Evolutionary conservation across 768 basidiomycete genomes (phyloP).

Genomic region (Amanita rimosa): DNA sequence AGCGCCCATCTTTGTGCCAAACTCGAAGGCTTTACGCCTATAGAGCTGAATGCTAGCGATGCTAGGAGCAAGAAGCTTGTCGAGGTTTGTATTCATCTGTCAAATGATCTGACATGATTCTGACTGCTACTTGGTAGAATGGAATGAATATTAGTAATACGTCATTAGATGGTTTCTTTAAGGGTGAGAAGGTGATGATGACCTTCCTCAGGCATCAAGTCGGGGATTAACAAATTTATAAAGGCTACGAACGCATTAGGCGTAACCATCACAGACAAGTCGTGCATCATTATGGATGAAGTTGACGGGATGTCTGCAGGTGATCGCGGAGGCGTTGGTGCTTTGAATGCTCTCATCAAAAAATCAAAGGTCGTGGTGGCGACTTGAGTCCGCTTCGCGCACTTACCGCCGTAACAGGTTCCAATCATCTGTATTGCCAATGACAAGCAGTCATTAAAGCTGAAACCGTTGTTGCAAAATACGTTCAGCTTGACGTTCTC

Average conservation of each 20-base stretch:
- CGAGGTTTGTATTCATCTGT: conserved; percentile 42
- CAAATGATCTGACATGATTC: neutral
- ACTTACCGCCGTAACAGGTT: conserved; percentile 37
- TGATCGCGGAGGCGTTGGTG: conserved; percentile 93
- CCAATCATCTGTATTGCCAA: conserved; percentile 98
- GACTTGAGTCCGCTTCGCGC: neutral
- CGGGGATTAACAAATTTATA: neutral
- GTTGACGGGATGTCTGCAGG: conserved; percentile 99
- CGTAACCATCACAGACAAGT: conserved; percentile 62
- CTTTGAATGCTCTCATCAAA: conserved; percentile 83
- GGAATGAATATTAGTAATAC: conserved; percentile 86
- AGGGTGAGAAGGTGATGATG: conserved; percentile 35
- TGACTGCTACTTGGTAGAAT: conserved; percentile 33
- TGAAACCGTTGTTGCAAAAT: conserved; percentile 71
- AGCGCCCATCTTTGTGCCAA: conserved; percentile 89
- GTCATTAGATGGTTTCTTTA: conserved; percentile 81
- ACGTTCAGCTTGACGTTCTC: conserved; percentile 71
- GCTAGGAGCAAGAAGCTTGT: conserved; percentile 93
- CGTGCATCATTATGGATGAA: conserved; percentile 97
- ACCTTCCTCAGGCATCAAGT: neutral
- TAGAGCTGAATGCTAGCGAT: conserved; percentile 96
- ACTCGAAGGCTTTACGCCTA: conserved; percentile 82
- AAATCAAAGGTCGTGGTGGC: conserved; percentile 62
- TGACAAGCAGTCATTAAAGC: conserved; percentile 75
- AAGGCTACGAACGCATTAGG: conserved; percentile 55